Evolutionary conservation across 2,329 filamentous ascomycete genomes (phyloP).

Genomic region (Coleophoma crateriformis): DNA sequence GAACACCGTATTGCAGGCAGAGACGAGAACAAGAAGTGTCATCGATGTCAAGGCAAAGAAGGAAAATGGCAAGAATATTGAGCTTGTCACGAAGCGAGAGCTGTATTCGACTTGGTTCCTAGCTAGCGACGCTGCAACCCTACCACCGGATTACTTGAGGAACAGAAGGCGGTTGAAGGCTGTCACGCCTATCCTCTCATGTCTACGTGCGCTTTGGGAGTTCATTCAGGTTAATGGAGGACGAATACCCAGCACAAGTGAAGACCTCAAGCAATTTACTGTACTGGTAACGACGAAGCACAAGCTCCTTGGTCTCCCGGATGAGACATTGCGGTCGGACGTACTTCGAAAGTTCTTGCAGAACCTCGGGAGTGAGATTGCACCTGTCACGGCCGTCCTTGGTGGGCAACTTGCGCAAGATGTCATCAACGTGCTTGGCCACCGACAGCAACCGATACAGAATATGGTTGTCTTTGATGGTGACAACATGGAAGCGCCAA

Average conservation of each 20-base stretch:
- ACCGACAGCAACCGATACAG: conserved; percentile 90
- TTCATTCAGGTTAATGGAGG: conserved; percentile 60
- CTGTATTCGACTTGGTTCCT: conserved; percentile 82
- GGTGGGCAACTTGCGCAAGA: conserved; percentile 92
- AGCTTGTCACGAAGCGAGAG: conserved; percentile 89
- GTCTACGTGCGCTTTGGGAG: conserved; percentile 84
- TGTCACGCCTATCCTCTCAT: conserved; percentile 81
- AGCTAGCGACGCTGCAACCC: conserved; percentile 69
- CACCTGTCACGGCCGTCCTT: conserved; percentile 81
- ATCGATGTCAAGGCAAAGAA: conserved; percentile 65
- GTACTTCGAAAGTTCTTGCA: conserved; percentile 81
- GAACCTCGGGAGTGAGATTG: conserved; percentile 78
- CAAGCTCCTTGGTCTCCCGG: conserved; percentile 64
- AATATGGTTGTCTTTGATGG: conserved; percentile 93
- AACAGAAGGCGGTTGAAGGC: conserved; percentile 64
- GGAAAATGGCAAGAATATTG: conserved; percentile 65
- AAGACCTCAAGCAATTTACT: conserved; percentile 73
- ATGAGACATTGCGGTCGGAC: conserved; percentile 61
- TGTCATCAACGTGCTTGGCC: conserved; percentile 91
- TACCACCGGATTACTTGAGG: conserved; percentile 64
- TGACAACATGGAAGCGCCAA: conserved; percentile 67
- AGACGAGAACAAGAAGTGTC: conserved; percentile 75
- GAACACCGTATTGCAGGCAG: conserved; percentile 50
- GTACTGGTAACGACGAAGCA: conserved; percentile 73
- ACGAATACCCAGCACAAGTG: conserved; percentile 45